Percentiles rank a stretch among this genome's conserved stretches.
These are phyloP conservation scores for Chrysophaeum taylorii DNA, from an alignment of 352 stramenopile genomes.

Conservation along the genomic window DNA sequence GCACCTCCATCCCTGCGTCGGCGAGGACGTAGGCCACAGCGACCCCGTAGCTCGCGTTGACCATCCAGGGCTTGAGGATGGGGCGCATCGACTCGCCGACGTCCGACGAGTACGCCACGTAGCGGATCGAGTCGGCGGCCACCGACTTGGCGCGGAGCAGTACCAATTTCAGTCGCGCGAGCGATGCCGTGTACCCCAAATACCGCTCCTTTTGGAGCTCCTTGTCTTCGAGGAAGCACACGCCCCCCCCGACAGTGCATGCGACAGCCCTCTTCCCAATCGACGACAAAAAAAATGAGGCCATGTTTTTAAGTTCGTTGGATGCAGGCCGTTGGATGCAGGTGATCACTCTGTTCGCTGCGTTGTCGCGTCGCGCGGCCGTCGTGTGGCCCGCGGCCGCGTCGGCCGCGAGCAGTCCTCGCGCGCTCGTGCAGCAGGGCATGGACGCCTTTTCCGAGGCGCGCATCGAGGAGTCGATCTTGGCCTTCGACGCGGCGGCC, in stretches of 20 bases:
- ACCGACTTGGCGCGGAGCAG: not conserved
- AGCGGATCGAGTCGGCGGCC: slow-evolving; percentile 13
- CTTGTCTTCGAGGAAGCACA: too few species aligned
- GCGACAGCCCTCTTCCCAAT: too few species aligned
- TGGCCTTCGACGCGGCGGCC: slow-evolving; percentile 4
- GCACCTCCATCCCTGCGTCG: slow-evolving; percentile 10
- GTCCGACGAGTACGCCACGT: slow-evolving; percentile 24
- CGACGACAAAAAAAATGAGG: too few species aligned
- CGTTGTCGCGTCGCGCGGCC: too few species aligned
- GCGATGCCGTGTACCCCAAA: not conserved
- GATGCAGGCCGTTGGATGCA: too few species aligned
- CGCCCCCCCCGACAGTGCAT: too few species aligned
- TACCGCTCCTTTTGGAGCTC: not conserved
- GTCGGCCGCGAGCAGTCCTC: too few species aligned
- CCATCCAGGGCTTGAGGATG: slow-evolving; percentile 18
- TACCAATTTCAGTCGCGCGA: not conserved
- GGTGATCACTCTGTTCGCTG: too few species aligned
- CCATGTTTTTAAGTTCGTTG: too few species aligned
- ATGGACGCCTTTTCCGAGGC: too few species aligned
- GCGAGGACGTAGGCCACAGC: slow-evolving; percentile 19
- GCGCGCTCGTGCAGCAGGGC: too few species aligned
- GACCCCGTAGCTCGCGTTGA: slow-evolving; percentile 20
- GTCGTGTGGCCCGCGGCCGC: too few species aligned
- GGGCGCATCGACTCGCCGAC: slow-evolving; percentile 23
- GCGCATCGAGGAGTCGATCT: not conserved